Conservation (phyloP, 345 rosid species). For the Trapa incisa region DNA sequence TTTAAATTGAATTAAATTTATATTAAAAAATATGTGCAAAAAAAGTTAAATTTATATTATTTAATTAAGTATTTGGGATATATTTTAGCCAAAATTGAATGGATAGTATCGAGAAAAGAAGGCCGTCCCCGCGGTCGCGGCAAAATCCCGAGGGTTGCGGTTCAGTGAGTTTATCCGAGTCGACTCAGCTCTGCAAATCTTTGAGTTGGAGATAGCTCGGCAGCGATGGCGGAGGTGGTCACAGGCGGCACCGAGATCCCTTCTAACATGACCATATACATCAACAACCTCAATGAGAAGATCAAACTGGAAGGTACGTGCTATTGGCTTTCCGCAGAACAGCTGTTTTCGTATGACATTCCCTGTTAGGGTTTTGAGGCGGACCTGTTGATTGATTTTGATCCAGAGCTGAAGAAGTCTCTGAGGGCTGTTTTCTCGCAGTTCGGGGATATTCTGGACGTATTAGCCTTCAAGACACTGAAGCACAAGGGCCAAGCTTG, state of each 20-base stretch:
- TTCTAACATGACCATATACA: constrained; percentile 71
- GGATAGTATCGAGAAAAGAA: background rate
- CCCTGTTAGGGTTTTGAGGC: constrained; percentile 1
- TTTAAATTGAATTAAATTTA: too few relatives aligned
- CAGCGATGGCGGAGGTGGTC: constrained; percentile 34
- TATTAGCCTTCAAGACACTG: constrained; percentile 83
- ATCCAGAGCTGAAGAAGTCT: constrained; percentile 79
- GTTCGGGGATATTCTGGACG: constrained; percentile 88
- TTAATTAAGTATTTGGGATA: too few relatives aligned
- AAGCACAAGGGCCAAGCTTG: constrained; percentile 99
- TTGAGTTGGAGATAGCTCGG: background rate
- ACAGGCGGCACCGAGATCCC: constrained; percentile 39
- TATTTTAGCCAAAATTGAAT: too few relatives aligned
- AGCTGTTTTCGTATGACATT: background rate
- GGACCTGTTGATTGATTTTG: constrained; percentile 8
- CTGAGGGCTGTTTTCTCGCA: constrained; percentile 81
- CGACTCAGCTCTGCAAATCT: background rate
- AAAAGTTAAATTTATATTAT: too few relatives aligned
- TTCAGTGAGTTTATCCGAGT: background rate
- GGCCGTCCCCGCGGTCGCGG: background rate
- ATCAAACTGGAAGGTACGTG: constrained; percentile 68
- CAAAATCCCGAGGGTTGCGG: background rate
- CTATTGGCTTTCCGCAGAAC: background rate
- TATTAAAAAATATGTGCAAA: too few relatives aligned
- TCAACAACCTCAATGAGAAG: constrained; percentile 97